Conservation (phyloP, 805 yeast species). For the Kregervanrija fluxuum region DNA sequence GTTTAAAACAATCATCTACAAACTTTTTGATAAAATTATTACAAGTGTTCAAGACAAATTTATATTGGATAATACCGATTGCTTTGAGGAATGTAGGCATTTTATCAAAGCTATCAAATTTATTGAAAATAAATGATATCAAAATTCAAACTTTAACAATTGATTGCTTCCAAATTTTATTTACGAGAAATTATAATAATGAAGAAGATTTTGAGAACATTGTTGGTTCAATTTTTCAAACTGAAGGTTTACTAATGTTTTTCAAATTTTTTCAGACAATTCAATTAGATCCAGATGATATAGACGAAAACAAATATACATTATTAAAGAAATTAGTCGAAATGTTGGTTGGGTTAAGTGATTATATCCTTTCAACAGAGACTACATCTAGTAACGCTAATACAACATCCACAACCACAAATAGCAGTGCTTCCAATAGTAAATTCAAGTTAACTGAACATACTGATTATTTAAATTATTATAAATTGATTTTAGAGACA, state of each 20-base stretch:
- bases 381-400: slow-evolving; percentile 3
- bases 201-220: slow-evolving; percentile 68
- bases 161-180: slow-evolving; percentile 83
- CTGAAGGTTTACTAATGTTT: slow-evolving; percentile 68
- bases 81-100: slow-evolving; percentile 63
- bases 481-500: slow-evolving; percentile 69
- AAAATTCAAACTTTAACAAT: slow-evolving; percentile 75
- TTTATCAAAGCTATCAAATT: slow-evolving; percentile 51
- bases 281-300: slow-evolving; percentile 56
- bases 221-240: slow-evolving; percentile 68
- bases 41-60: slow-evolving; percentile 79
- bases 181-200: slow-evolving; percentile 67
- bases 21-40: slow-evolving; percentile 50
- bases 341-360: slow-evolving; percentile 82
- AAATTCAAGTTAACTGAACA: slow-evolving; percentile 36
- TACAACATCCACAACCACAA: slow-evolving; percentile 7
- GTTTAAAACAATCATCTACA: neutral
- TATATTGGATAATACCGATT: slow-evolving; percentile 84
- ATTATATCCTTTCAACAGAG: slow-evolving; percentile 42
- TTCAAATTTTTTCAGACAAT: slow-evolving; percentile 55
- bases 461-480: slow-evolving; percentile 60
- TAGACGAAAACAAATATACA: slow-evolving; percentile 68
- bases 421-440: neutral
- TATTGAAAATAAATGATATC: slow-evolving; percentile 50
- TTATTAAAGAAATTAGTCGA: slow-evolving; percentile 86